Percentiles rank a stretch among this genome's conserved stretches.
phyloP scores from a whole-genome alignment of 176 grass and related monocot genomes.

The Ananas comosus region DNA sequence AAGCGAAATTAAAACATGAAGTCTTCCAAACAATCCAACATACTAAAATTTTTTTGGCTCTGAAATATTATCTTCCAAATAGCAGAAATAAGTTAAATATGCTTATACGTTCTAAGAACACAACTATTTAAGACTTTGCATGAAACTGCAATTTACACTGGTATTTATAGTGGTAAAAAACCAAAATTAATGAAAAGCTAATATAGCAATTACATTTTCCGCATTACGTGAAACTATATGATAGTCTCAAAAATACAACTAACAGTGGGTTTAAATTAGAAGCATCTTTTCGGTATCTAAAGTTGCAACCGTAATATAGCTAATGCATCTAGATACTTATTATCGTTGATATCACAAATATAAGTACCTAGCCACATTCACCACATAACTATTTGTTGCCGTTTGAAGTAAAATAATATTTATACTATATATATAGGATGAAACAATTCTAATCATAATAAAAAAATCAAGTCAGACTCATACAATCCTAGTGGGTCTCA shows the following conservation, averaged over 20 bases:
- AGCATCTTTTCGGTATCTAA: slow-evolving; percentile 45
- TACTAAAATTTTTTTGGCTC: not conserved
- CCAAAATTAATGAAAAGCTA: too few relatives aligned
- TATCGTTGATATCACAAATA: slow-evolving; percentile 81
- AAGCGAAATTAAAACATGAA: not conserved
- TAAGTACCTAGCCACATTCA: slow-evolving; percentile 48
- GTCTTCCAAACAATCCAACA: not conserved
- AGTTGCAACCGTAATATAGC: slow-evolving; percentile 88
- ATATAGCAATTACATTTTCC: too few relatives aligned
- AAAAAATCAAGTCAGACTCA: too few relatives aligned
- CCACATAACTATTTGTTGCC: not conserved
- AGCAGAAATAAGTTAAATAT: not conserved
- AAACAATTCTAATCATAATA: too few relatives aligned
- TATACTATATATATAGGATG: too few relatives aligned
- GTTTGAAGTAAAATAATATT: too few relatives aligned
- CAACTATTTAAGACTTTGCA: too few relatives aligned
- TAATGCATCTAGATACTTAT: slow-evolving; percentile 77
- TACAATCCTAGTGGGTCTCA: too few relatives aligned
- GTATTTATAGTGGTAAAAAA: too few relatives aligned
- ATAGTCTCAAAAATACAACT: not conserved
- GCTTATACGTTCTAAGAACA: too few relatives aligned
- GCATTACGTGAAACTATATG: not conserved
- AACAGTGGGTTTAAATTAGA: not conserved
- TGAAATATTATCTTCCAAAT: not conserved
- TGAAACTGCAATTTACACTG: not conserved